These are phyloP conservation scores for Agrocybe praecox DNA, from an alignment of 768 basidiomycete species.

Conservation along the genomic window DNA sequence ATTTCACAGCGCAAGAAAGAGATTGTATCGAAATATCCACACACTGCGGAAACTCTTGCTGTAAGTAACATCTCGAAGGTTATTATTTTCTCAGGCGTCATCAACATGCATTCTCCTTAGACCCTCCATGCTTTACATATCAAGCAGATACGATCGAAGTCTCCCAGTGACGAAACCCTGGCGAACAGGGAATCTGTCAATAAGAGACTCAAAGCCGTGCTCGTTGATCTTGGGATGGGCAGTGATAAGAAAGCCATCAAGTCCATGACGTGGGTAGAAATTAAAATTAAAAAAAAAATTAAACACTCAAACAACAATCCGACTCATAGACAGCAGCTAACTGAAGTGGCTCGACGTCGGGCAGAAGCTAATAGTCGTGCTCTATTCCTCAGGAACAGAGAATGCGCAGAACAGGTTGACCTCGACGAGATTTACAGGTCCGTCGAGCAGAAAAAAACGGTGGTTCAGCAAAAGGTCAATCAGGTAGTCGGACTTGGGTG, in stretches of 20 bases:
- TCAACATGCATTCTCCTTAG: slow-evolving; percentile 1
- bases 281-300: no score
- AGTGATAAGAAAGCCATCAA: slow-evolving; percentile 1
- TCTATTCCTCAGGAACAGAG: neutral
- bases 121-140: slow-evolving; percentile 14
- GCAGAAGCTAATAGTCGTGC: neutral
- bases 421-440: slow-evolving; percentile 6
- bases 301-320: neutral
- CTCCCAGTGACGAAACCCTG: neutral
- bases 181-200: neutral
- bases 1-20: neutral
- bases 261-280: slow-evolving; percentile 11
- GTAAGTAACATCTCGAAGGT: slow-evolving; percentile 17
- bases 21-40: slow-evolving; percentile 5
- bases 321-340: slow-evolving; percentile 8
- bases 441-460: slow-evolving; percentile 13
- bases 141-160: neutral
- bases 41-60: slow-evolving; percentile 22
- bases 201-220: neutral
- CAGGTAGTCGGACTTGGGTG: slow-evolving; percentile 24
- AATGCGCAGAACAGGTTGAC: neutral
- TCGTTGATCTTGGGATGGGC: slow-evolving; percentile 4
- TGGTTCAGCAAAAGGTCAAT: slow-evolving; percentile 22
- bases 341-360: slow-evolving; percentile 12
- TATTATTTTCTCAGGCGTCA: neutral